Conservation (phyloP, 371 early-diverging fungal species). For the Mortierella sp. region DNA sequence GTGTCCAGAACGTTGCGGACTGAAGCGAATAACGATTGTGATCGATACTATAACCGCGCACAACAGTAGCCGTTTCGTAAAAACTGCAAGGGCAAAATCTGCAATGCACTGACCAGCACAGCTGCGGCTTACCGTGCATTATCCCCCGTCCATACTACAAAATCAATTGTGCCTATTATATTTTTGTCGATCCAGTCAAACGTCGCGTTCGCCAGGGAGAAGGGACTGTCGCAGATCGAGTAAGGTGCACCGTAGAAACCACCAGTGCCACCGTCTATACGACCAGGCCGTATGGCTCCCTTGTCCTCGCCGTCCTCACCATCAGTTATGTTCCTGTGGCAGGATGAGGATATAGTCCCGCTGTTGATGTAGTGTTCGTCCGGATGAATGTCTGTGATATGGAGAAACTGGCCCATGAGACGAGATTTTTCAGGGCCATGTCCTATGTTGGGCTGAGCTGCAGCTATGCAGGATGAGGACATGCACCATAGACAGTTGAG, state of each 20-base stretch:
- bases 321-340: slow-evolving; percentile 60
- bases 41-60: too few relatives aligned
- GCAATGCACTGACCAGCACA: not conserved
- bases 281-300: slow-evolving; percentile 27
- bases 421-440: slow-evolving; percentile 30
- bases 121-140: slow-evolving; percentile 75
- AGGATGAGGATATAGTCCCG: slow-evolving; percentile 64
- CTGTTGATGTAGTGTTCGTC: slow-evolving; percentile 66
- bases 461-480: not conserved
- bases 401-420: slow-evolving; percentile 69
- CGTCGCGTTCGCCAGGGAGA: slow-evolving; percentile 73
- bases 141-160: slow-evolving; percentile 87
- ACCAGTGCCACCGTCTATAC: slow-evolving; percentile 44
- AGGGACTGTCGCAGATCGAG: slow-evolving; percentile 77
- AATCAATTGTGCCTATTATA: slow-evolving; percentile 72
- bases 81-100: not conserved
- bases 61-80: too few relatives aligned
- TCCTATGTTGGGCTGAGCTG: slow-evolving; percentile 10
- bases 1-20: too few relatives aligned
- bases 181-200: slow-evolving; percentile 72
- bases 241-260: slow-evolving; percentile 69
- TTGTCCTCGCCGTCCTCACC: slow-evolving; percentile 30
- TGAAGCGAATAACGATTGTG: too few relatives aligned
- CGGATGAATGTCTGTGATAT: slow-evolving; percentile 82
- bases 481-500: not conserved